Percentiles rank a stretch among this genome's conserved stretches.
Evolutionary conservation across 352 stramenopile species (phyloP).

Genomic region (Pythium biforme): DNA sequence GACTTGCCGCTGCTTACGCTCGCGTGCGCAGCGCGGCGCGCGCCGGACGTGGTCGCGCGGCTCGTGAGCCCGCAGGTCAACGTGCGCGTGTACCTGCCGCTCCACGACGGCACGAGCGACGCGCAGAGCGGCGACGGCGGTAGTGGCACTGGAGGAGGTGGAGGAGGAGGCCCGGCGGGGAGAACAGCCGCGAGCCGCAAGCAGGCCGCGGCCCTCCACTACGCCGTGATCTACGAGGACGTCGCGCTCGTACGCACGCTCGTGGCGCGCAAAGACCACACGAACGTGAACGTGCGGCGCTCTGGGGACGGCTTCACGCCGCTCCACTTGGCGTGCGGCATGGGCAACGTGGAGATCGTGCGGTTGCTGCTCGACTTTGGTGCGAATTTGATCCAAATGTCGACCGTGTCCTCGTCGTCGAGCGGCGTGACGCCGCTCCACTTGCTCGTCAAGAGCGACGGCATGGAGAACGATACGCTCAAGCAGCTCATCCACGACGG

Average conservation of each 20-base stretch:
- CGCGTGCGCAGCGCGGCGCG: slow-evolving; percentile 49
- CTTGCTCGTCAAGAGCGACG: slow-evolving; percentile 52
- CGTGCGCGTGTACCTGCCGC: slow-evolving; percentile 56
- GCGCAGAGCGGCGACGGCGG: slow-evolving; percentile 10
- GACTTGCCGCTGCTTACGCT: slow-evolving; percentile 57
- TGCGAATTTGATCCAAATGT: slow-evolving; percentile 50
- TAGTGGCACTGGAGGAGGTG: background rate
- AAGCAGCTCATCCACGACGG: slow-evolving; percentile 39
- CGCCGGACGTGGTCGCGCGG: slow-evolving; percentile 35
- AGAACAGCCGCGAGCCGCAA: slow-evolving; percentile 31
- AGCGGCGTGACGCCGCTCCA: slow-evolving; percentile 50
- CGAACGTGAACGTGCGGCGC: slow-evolving; percentile 57
- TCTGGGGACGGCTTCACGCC: slow-evolving; percentile 66
- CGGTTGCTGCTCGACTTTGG: slow-evolving; percentile 49
- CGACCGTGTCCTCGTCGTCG: slow-evolving; percentile 36
- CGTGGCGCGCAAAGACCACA: slow-evolving; percentile 29
- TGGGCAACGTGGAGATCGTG: slow-evolving; percentile 49
- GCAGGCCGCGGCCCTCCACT: slow-evolving; percentile 57
- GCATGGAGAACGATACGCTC: slow-evolving; percentile 41
- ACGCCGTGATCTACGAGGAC: slow-evolving; percentile 66
- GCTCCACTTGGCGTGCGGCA: slow-evolving; percentile 61
- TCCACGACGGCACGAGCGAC: slow-evolving; percentile 30
- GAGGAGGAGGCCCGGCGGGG: background rate
- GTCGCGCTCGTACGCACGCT: slow-evolving; percentile 37
- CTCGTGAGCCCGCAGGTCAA: slow-evolving; percentile 55